Evolutionary conservation across 768 basidiomycete species (phyloP), one percentile per base, ranked within the genome.

Genomic region (Suillus cothurnatus): DNA sequence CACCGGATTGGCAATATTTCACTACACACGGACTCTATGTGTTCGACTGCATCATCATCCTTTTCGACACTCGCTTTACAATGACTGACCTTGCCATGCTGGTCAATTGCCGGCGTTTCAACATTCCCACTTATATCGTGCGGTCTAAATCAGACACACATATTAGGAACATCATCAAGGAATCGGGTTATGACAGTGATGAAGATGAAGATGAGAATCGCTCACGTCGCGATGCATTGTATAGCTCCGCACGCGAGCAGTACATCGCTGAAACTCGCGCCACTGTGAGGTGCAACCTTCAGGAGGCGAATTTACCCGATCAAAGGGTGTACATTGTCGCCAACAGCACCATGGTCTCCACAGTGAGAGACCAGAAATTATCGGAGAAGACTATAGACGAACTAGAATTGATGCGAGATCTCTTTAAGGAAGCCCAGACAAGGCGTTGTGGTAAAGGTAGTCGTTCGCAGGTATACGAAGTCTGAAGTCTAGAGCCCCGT

Each of bases 1-100:
- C 70, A 26, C 68, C 71, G 28, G 71, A 70, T 47, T 74, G 71
- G 72, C 64, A 70, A 36, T 76, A 76, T 64, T 75, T 76, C 68
- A 73, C 73, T 34, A 57, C 68, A 19, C 71, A 75, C 45, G 73
- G 73, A 9, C 70, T 76, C 17, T 69, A 64, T 26, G 65, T 69
- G 53, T 70, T 69, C 41, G 69, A 70, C 61, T 66, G 63, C 59
- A 61, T 70, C 8, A 65, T 70, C 23, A 45, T 70, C 36, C 61
- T 69, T 38, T 70, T 69, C 66, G 69, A 70, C 66, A 67, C 39
- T 32, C 69, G 69, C 14, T 65, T 70, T 56, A 67, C 69, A 7
- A 63, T 58, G 23, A 64, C 68, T 5, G 69, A 70, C 41, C 45
- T 70, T 28, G 68, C 68, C 34, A 66, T 70, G 19, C 64, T 70